These are phyloP conservation scores for Penicillium lagena DNA, from an alignment of 495 filamentous ascomycete genomes.

Conservation along the genomic window DNA sequence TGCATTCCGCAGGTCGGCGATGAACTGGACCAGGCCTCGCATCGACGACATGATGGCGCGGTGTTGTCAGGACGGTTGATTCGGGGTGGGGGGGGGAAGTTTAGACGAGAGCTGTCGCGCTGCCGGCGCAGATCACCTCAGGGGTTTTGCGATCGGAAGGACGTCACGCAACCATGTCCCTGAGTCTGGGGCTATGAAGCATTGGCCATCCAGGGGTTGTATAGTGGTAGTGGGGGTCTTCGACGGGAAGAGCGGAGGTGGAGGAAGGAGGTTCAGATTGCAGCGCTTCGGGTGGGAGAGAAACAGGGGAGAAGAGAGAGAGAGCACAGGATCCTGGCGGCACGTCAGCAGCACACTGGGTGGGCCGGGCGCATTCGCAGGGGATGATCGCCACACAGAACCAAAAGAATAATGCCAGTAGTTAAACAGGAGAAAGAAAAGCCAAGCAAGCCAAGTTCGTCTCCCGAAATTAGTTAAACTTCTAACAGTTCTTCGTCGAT, in stretches of 20 bases:
- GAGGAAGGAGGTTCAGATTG: constrained; percentile 1
- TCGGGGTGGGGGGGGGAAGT: constrained; percentile 10
- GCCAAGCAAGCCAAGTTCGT: too few species aligned
- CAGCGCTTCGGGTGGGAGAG: constrained; percentile 1
- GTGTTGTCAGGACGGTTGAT: neutral
- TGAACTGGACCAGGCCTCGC: constrained; percentile 93
- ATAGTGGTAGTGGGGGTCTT: neutral
- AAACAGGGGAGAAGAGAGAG: constrained; percentile 15
- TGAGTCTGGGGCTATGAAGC: constrained; percentile 7
- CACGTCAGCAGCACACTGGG: constrained; percentile 4
- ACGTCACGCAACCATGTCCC: constrained; percentile 32
- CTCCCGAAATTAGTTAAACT: too few species aligned
- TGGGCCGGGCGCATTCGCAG: neutral
- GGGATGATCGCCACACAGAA: too few species aligned
- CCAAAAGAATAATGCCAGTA: too few species aligned
- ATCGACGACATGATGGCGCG: constrained; percentile 55
- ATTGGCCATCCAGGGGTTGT: constrained; percentile 13
- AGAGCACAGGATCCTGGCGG: constrained; percentile 7
- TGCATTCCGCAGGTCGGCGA: constrained; percentile 93
- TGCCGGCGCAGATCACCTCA: constrained; percentile 22
- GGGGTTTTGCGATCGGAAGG: constrained; percentile 20
- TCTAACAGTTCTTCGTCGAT: too few species aligned
- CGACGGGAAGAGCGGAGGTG: neutral
- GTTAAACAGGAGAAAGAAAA: neutral
- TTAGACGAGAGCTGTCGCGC: constrained; percentile 1